Evolutionary conservation across 192 early-diverging fungal species (phyloP).

Genomic region (Phycomyces blakesleeanus): DNA sequence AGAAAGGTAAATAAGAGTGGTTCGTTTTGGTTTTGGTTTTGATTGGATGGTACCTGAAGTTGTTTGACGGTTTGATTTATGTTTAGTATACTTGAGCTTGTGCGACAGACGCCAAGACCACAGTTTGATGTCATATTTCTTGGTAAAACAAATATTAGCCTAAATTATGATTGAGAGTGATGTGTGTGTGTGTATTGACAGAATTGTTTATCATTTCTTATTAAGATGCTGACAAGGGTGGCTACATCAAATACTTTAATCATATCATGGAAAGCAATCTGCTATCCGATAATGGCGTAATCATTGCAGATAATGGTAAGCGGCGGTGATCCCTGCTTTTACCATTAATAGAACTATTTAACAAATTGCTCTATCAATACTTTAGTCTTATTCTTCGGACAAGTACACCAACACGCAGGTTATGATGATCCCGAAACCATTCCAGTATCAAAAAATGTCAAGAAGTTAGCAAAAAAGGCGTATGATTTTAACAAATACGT

Average conservation of each 20-base stretch:
- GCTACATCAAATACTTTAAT: slow-evolving; percentile 63
- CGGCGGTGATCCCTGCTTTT: background rate
- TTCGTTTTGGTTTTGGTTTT: background rate
- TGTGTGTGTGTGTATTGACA: too few relatives aligned
- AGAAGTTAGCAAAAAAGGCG: slow-evolving; percentile 36
- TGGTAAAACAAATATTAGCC: background rate
- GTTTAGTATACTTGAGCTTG: slow-evolving; percentile 3
- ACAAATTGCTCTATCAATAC: slow-evolving; percentile 2
- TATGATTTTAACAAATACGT: slow-evolving; percentile 65
- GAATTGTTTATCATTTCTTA: too few relatives aligned
- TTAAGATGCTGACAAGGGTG: slow-evolving; percentile 67
- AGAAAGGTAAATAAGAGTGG: slow-evolving; percentile 26
- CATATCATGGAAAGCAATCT: slow-evolving; percentile 57
- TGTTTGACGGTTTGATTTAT: background rate
- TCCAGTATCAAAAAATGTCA: slow-evolving; percentile 20
- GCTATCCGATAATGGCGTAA: slow-evolving; percentile 50
- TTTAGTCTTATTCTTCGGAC: slow-evolving; percentile 20
- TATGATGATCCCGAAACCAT: slow-evolving; percentile 2
- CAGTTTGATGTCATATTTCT: slow-evolving; percentile 18
- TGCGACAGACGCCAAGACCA: background rate
- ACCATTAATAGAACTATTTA: background rate
- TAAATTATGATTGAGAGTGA: background rate
- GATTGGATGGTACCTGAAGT: slow-evolving; percentile 3
- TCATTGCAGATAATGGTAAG: slow-evolving; percentile 65
- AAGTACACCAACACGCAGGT: slow-evolving; percentile 24